Base-by-base conservation (phyloP, 164 flowering plant species). In the Sedum album region DNA sequence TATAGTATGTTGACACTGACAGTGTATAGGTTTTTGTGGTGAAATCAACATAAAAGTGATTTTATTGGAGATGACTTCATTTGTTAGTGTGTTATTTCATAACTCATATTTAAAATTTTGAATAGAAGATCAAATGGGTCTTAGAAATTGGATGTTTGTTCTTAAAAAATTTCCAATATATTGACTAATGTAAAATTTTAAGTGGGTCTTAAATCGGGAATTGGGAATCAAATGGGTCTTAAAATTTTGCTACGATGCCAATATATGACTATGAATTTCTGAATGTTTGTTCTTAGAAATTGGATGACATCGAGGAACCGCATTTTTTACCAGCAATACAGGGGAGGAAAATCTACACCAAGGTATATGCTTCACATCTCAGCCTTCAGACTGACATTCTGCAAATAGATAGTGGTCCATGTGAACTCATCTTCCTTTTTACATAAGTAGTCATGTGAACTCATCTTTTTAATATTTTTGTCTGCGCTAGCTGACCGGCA, bases 281-380 rank as follows among this genome's bases (percentile, higher is more conserved):
- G 11, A 57, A 21, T 33, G n/a, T 68, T 21, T 41, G 41, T 42
- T 35, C 73, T 71, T 84, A 93, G 97, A 74, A 81, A 30, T 73
- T 93, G 35, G 98, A 93, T 68, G 69, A 61, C 42, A 68, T 93
- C 26, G 91, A 80, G 48, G 95, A 84, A n/a, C 70, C 76, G n/a
- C n/a, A 26, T 80, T 71, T 66, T 31, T 83, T 31, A 71, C 73
- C 28, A 70, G 66, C 17, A 75, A 78, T 65, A 62, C 71, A 26
- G 67, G 68, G 53, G 79, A 78, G 23, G 87, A 78, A 31, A 70
- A 78, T 10, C 74, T 69, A 57, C 91, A 88, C 79, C 98, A 88
- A 89, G 92, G 93, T 91, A 68, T 91, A 68, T 66, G 35, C n/a
- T 11, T 4, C 2, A 5, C 17, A 35, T 36, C 46, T 41, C 48